Evolutionary conservation across 768 basidiomycete species (phyloP).

Genomic region (Mycena vitilis): DNA sequence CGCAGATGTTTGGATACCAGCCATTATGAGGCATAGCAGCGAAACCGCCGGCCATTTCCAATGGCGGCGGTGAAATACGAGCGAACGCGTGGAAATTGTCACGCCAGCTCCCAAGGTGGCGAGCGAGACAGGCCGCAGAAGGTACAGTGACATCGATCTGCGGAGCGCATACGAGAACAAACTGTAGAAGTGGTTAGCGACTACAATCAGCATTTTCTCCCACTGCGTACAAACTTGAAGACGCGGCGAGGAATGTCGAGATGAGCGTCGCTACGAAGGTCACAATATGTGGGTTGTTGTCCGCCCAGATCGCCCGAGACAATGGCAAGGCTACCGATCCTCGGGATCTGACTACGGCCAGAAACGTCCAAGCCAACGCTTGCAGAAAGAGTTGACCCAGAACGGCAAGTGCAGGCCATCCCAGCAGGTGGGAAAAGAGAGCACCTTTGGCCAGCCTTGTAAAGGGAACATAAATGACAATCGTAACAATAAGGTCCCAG

Average conservation of each 20-base stretch:
- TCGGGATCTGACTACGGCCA: neutral
- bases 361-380: conserved; percentile 18
- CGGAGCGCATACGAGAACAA: conserved; percentile 25
- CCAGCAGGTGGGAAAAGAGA: neutral
- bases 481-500: too few relatives aligned
- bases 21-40: conserved; percentile 11
- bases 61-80: conserved; percentile 20
- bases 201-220: neutral
- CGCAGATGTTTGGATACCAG: conserved; percentile 24
- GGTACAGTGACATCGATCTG: conserved; percentile 15
- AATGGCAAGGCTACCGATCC: conserved; percentile 15
- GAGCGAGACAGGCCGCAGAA: conserved; percentile 19
- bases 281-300: conserved; percentile 10
- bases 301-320: neutral
- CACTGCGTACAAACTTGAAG: conserved; percentile 8
- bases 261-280: conserved; percentile 11
- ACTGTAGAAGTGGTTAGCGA: neutral
- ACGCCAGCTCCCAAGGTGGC: conserved; percentile 15
- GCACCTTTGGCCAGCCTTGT: too few relatives aligned
- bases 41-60: conserved; percentile 21
- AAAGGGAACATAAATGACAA: too few relatives aligned
- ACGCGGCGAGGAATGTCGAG: conserved; percentile 10
- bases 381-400: conserved; percentile 22
- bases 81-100: conserved; percentile 15
- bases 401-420: conserved; percentile 25